Evolutionary conservation across 2,329 filamentous ascomycete species (phyloP).

Genomic region (Biscogniauxia marginata): DNA sequence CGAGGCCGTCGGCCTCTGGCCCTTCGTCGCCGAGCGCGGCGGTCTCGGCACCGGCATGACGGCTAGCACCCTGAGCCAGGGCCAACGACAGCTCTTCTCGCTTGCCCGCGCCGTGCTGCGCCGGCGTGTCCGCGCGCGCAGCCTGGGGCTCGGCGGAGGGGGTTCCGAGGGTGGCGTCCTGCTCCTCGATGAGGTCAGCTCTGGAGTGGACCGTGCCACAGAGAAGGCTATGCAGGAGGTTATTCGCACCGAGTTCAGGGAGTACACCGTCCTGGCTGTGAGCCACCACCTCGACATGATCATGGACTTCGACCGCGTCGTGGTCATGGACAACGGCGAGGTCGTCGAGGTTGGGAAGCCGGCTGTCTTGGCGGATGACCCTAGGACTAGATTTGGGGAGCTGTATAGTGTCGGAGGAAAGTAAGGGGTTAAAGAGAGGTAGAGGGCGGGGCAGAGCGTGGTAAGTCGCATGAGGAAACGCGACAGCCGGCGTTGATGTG

Average conservation of each 20-base stretch:
- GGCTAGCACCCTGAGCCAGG: conserved; percentile 45
- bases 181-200: conserved; percentile 34
- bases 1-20: conserved; percentile 22
- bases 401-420: conserved; percentile 21
- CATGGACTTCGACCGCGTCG: conserved; percentile 47
- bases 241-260: conserved; percentile 24
- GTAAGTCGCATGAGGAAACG: no score
- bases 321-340: conserved; percentile 46
- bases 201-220: conserved; percentile 31
- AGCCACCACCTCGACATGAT: conserved; percentile 39
- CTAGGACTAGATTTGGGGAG: conserved; percentile 22
- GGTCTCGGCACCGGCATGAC: conserved; percentile 35
- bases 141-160: conserved; percentile 18
- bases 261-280: conserved; percentile 47
- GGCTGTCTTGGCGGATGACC: conserved; percentile 11
- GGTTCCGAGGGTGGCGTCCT: conserved; percentile 27
- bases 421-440: background rate
- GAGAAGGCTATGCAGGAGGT: conserved; percentile 27
- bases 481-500: no score
- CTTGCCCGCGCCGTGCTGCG: conserved; percentile 28
- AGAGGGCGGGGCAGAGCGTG: no score
- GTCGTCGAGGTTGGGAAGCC: conserved; percentile 40
- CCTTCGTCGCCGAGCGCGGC: conserved; percentile 23
- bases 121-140: conserved; percentile 22
- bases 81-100: conserved; percentile 40